These are phyloP conservation scores for Penicillium sp. DNA, from an alignment of 2,329 filamentous ascomycete species.

Conservation along the genomic window DNA sequence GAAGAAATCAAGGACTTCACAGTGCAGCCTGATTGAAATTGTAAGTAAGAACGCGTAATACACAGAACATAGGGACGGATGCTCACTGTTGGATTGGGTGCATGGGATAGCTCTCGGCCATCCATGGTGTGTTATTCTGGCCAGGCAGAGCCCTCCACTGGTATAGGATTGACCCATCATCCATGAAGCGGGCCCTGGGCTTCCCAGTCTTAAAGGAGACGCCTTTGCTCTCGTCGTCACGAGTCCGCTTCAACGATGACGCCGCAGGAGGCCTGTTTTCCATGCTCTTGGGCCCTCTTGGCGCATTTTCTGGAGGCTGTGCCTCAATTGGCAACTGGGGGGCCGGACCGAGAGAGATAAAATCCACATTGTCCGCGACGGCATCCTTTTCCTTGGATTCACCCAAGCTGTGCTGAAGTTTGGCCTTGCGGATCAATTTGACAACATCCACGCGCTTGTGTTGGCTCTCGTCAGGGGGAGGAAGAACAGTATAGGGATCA, in stretches of 20 bases:
- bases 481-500: constrained; percentile 84
- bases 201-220: constrained; percentile 50
- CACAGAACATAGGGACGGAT: background rate
- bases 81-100: constrained; percentile 34
- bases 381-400: constrained; percentile 50
- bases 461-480: constrained; percentile 67
- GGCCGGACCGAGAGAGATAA: constrained; percentile 77
- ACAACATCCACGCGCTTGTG: constrained; percentile 82
- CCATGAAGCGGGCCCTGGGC: constrained; percentile 47
- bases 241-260: constrained; percentile 68
- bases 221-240: constrained; percentile 63
- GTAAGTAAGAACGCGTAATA: constrained; percentile 11
- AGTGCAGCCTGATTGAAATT: constrained; percentile 65
- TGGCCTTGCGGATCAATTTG: constrained; percentile 84
- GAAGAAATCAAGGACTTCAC: constrained; percentile 86
- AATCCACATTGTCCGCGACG: constrained; percentile 64
- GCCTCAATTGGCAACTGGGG: constrained; percentile 37
- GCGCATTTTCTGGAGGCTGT: constrained; percentile 34
- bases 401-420: constrained; percentile 52
- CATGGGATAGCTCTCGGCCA: constrained; percentile 22
- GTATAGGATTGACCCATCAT: constrained; percentile 48
- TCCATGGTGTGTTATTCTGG: constrained; percentile 59
- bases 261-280: constrained; percentile 45
- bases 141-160: constrained; percentile 49
- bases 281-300: constrained; percentile 33